Base-by-base conservation (phyloP, 805 yeast genomes). In the Pichia scutulata region DNA sequence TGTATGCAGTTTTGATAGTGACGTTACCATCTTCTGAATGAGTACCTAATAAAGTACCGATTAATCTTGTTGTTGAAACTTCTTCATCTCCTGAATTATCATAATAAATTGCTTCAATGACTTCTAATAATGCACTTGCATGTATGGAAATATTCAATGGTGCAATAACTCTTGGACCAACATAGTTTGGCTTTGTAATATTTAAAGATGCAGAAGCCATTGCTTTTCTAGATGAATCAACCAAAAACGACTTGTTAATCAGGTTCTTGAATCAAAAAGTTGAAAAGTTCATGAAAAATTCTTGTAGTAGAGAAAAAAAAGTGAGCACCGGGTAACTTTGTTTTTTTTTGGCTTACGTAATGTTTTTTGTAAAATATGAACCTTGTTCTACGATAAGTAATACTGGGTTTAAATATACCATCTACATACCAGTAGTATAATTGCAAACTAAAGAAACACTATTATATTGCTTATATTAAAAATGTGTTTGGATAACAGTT, bases 1-100 rank as follows among this genome's bases (percentile, higher is more conserved):
- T 76, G 67, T 83, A 89, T 19, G 89, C 85, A 55, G 81, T 86
- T 63, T 80, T 77, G 59, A 89, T 72, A 60, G 83, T 92, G 43
- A 86, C 74, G 18, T 78, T 70, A 14, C 95, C 95, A 64, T 88
- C 96, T 54, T 88, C 95, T 24, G 90, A 83, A 65, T 95, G 77
- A 44, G 76, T 69, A 33, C 96, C 96, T 44, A 89, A 72, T 52
- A 89, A 74, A 14, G 95, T 86, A 54, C 96, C 96, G 58, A 89
- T 82, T 53, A 84, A 79, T 65, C 93, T 77, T 56, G 72, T 70
- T 13, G 39, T 47, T 55, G 76, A 78, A 64, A 72, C 73, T 24
- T 54, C 49, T 39, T 57, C 61, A n/a, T 54, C 52, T 26, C 60
- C 63, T 30, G 54, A 53, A 66, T 70, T 80, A 46, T 79, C 68